These are phyloP conservation scores for Diplodia mutila DNA, from an alignment of 2,329 filamentous ascomycete genomes.

Conservation along the genomic window DNA sequence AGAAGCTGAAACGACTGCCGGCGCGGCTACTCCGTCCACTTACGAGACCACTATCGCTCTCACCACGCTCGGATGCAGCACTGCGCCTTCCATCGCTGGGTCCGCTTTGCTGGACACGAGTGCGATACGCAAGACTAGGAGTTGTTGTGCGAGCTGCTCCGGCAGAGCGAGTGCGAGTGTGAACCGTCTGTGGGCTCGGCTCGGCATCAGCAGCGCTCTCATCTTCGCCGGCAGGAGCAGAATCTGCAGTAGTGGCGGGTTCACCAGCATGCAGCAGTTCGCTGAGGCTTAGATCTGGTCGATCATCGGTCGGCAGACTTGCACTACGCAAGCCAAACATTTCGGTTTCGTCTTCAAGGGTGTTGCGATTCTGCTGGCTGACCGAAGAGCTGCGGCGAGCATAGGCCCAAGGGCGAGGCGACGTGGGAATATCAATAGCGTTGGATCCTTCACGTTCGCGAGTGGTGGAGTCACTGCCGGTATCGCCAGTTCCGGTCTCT, in stretches of 20 bases:
- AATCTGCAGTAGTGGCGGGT: not conserved
- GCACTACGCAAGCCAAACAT: conserved; percentile 68
- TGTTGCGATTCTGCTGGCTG: conserved; percentile 63
- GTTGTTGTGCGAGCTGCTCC: conserved; percentile 14
- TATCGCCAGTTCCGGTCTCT: conserved; percentile 20
- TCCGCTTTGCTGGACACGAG: conserved; percentile 4
- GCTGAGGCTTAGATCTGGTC: conserved; percentile 68
- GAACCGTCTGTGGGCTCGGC: conserved; percentile 6
- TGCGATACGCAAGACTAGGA: conserved; percentile 21
- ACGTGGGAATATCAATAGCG: conserved; percentile 75
- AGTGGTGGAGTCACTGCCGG: conserved; percentile 32
- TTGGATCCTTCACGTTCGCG: conserved; percentile 50
- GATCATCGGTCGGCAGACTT: conserved; percentile 68
- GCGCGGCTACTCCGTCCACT: conserved; percentile 21
- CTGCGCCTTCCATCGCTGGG: conserved; percentile 19
- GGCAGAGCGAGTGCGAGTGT: conserved; percentile 11
- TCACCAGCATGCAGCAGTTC: conserved; percentile 51
- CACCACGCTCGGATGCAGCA: conserved; percentile 20
- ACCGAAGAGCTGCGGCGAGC: conserved; percentile 69
- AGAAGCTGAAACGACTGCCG: conserved; percentile 49
- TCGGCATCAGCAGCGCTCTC: conserved; percentile 10
- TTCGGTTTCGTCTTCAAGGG: conserved; percentile 66
- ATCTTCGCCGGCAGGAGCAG: not conserved
- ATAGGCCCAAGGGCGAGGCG: conserved; percentile 60
- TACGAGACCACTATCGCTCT: conserved; percentile 20